Base-by-base conservation (phyloP, 805 yeast genomes). In the Wickerhamomyces strasburgensis region DNA sequence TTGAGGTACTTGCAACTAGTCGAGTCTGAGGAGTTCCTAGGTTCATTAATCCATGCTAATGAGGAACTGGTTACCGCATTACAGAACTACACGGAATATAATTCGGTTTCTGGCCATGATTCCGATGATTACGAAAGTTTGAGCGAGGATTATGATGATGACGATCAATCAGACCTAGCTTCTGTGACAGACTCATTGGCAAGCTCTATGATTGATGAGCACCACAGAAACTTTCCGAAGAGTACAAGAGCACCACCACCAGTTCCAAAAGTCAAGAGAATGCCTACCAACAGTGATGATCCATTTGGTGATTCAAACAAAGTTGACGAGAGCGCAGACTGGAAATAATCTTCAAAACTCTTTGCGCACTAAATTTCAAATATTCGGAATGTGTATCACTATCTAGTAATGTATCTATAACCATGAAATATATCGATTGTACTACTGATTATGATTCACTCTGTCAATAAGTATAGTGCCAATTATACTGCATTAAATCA, bases 21-120 rank as follows among this genome's bases (percentile, higher is more conserved):
- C 28, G 83, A 85, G 29, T 79, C 78, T 40, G 97, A 89, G 45
- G 95, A 86, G 52, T 83, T 78, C 43, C 62, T 93, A 44, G 98
- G 97, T n/a, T 73, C 86, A 30, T 69, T 93, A 44, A 76, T 93
- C 40, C 81, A 77, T 49, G 94, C 96, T 31, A 93, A 93, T 56
- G 98, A 93, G 51, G 89, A 86, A 56, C 70, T 93, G 43, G 94
- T 93, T 6, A 65, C 65, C 4, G 81, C 88, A 0, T 70, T 93
- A 50, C 75, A 78, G 48, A 61, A 67, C 36, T 89, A 77, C 56
- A 95, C 89, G 40, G 70, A 71, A 33, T 58, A 65, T 64, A 58
- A 78, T 47, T 44, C 65, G 41, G 60, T 75, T 47, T 37, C 67
- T 10, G 71, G 63, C 21, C 53, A 54, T 25, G 65, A 60, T 21